Base-by-base conservation (phyloP, 2,329 filamentous ascomycete species). In the Aspergillus sp. region DNA sequence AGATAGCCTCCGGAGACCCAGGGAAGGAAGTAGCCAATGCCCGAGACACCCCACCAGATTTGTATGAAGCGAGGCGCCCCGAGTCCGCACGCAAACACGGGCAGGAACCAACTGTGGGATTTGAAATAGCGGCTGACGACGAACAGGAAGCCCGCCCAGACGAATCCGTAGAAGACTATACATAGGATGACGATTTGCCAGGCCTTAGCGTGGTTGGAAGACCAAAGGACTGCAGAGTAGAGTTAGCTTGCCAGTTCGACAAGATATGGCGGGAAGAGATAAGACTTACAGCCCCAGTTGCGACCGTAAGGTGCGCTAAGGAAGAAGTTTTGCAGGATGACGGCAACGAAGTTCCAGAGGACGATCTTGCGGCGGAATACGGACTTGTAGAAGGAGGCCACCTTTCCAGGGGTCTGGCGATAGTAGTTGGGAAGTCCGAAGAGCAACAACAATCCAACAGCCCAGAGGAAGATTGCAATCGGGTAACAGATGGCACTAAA, bases 261-360 rank as follows among this genome's bases (percentile, higher is more conserved):
- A 7, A 7, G 23, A 30, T 30, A 30, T 30, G 21, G 21, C 15
- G 23, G 6, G 2, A 19, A 30, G 15, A 30, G 25, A 4, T 8
- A 28, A 28, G n/a, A 50, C 47, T 30, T 50, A 50, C 47, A 89
- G 39, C 78, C 76, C 87, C 87, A 89, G 71, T 87, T 89, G 55
- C 87, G 82, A 39, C 87, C 87, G 67, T 88, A 89, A 1, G 84
- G 85, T 0, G 87, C 81, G 13, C 84, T 85, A 21, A 89, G 80
- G 77, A 85, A 89, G 79, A 86, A 87, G 73, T 89, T 89, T 70
- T 89, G 86, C 30, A 89, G 76, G 60, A 88, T 76, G 39, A 89
- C 84, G 5, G 84, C 81, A 60, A 86, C 74, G 73, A 88, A 85
- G 76, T 88, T 89, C 53, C 53, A 55, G 39, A 55, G n/a, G 25